These are phyloP conservation scores for Jacaranda copaia DNA, from an alignment of 257 asterid genomes.

Conservation along the genomic window DNA sequence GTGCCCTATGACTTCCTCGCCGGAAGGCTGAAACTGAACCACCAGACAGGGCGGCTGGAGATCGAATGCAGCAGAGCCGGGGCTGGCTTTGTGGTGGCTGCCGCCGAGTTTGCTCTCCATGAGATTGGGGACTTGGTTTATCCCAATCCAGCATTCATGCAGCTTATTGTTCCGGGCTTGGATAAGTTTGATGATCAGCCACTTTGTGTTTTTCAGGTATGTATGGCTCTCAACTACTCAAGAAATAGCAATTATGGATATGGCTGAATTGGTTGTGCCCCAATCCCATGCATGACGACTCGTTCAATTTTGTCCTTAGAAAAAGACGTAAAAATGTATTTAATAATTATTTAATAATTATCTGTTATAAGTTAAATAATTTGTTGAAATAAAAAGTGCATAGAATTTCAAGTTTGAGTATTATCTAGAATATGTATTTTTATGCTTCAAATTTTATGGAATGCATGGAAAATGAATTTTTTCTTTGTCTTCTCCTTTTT, in stretches of 20 bases:
- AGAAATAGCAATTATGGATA: background rate
- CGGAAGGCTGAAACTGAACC: conserved; percentile 61
- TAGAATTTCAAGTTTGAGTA: background rate
- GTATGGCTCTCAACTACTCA: conserved; percentile 16
- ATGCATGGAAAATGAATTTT: background rate
- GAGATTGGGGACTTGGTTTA: conserved; percentile 78
- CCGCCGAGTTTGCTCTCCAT: conserved; percentile 54
- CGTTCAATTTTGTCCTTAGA: background rate
- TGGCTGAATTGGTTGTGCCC: background rate
- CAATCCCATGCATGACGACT: too few species aligned
- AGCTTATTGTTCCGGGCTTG: conserved; percentile 58
- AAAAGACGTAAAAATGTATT: background rate
- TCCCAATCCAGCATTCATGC: conserved; percentile 84
- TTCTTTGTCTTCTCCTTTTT: background rate
- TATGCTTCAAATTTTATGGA: background rate
- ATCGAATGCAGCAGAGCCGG: conserved; percentile 62
- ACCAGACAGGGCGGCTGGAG: conserved; percentile 63
- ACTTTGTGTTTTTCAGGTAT: conserved; percentile 82
- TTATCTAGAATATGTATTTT: background rate
- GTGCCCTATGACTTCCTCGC: conserved; percentile 67
- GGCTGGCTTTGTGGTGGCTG: conserved; percentile 66
- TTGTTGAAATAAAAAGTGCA: background rate
- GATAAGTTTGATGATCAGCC: conserved; percentile 65
- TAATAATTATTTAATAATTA: too few species aligned
- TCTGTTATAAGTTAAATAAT: background rate